A percentile compares a stretch with the other conserved stretches of the same genome.
These are phyloP conservation scores for Immersiporthe knoxdaviesiana DNA, from an alignment of 2,329 filamentous ascomycete genomes.

Conservation along the genomic window DNA sequence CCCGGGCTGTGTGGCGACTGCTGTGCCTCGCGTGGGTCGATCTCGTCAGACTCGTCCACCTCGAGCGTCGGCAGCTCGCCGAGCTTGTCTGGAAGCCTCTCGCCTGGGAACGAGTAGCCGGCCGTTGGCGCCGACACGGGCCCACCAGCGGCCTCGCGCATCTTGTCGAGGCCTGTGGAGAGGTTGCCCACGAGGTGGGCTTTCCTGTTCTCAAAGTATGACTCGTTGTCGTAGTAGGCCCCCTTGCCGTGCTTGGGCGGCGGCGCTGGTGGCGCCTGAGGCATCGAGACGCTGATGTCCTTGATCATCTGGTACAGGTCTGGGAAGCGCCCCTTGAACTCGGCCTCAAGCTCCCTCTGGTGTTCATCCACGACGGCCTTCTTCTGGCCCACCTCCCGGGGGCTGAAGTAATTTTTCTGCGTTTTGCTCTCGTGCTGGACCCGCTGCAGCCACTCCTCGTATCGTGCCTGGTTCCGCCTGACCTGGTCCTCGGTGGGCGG, in stretches of 20 bases:
- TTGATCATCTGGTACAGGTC: constrained; percentile 50
- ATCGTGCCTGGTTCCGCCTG: constrained; percentile 42
- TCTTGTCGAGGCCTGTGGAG: constrained; percentile 40
- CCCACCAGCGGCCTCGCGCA: constrained; percentile 34
- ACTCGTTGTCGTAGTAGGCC: constrained; percentile 26
- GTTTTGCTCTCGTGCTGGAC: constrained; percentile 49
- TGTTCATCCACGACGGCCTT: constrained; percentile 46
- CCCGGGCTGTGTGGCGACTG: constrained; percentile 52
- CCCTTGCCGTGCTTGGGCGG: constrained; percentile 21
- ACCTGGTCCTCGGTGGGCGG: constrained; percentile 38
- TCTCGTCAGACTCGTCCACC: constrained; percentile 42
- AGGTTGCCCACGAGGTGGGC: constrained; percentile 38
- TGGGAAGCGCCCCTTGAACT: constrained; percentile 51
- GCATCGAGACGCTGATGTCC: constrained; percentile 37
- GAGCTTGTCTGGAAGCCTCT: constrained; percentile 27
- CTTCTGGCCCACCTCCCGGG: constrained; percentile 45
- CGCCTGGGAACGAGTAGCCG: constrained; percentile 25
- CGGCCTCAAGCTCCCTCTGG: constrained; percentile 53
- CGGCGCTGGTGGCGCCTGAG: constrained; percentile 17
- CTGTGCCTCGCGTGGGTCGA: constrained; percentile 48
- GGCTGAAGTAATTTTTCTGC: constrained; percentile 43
- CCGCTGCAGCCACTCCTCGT: constrained; percentile 49
- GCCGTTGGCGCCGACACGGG: constrained; percentile 4
- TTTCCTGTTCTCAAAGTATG: constrained; percentile 34
- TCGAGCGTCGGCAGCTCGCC: constrained; percentile 23